phyloP scores from a whole-genome alignment of 768 basidiomycete species.

The Lactarius hengduanensis region DNA sequence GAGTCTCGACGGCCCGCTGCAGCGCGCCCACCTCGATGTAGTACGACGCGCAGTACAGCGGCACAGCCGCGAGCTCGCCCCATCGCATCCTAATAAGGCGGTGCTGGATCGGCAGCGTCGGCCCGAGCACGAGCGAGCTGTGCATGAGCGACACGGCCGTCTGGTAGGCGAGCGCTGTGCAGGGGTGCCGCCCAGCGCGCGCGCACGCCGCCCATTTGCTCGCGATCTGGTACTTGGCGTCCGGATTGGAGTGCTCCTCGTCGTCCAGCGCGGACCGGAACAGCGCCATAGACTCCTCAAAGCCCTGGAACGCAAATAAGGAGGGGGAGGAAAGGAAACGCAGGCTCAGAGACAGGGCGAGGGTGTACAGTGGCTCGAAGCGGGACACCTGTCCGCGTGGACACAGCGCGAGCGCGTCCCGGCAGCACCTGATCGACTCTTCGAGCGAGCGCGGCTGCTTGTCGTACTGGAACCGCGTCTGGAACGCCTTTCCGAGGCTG shows the following conservation, averaged over 20 bases:
- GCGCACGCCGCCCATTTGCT: conserved; percentile 10
- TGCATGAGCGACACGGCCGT: conserved; percentile 11
- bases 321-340: background rate
- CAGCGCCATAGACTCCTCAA: conserved; percentile 13
- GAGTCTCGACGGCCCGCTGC: conserved; percentile 13
- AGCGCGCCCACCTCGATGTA: conserved; percentile 10
- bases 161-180: conserved; percentile 1
- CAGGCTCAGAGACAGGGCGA: conserved; percentile 3
- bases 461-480: background rate
- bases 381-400: conserved; percentile 18
- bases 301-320: background rate
- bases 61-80: background rate
- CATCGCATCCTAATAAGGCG: background rate
- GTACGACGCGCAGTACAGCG: conserved; percentile 5
- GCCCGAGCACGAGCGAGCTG: background rate
- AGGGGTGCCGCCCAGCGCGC: background rate
- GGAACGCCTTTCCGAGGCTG: conserved; percentile 9
- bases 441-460: background rate
- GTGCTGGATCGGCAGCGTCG: conserved; percentile 13
- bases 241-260: background rate
- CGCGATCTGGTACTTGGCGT: conserved; percentile 7
- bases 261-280: conserved; percentile 6
- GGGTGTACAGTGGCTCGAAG: conserved; percentile 15
- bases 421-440: conserved; percentile 3
- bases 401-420: conserved; percentile 8